These are phyloP conservation scores for Coemansia sp. DNA, from an alignment of 192 early-diverging fungal genomes.

Conservation along the genomic window DNA sequence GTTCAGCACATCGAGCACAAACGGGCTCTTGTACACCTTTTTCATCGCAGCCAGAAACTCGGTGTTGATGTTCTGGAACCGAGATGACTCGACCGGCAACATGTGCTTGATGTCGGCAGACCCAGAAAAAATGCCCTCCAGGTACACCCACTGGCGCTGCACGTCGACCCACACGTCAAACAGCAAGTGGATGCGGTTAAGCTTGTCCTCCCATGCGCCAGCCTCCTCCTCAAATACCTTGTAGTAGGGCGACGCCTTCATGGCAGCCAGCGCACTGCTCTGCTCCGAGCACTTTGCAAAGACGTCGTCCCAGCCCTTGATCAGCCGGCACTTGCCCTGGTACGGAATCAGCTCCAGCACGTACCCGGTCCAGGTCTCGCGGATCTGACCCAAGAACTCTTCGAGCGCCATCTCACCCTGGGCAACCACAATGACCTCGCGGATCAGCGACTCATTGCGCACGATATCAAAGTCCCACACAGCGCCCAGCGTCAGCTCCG, in stretches of 20 bases:
- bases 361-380: constrained; percentile 91
- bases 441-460: constrained; percentile 80
- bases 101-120: constrained; percentile 97
- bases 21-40: constrained; percentile 97
- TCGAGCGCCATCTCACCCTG: constrained; percentile 99
- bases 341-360: constrained; percentile 93
- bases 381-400: constrained; percentile 90
- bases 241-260: constrained; percentile 97
- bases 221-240: constrained; percentile 99
- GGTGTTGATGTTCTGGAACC: constrained; percentile 96
- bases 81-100: constrained; percentile 90
- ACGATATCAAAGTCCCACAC: constrained; percentile 93
- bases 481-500: constrained; percentile 90
- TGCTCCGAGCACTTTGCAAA: constrained; percentile 96
- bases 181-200: constrained; percentile 91
- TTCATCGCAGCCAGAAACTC: constrained; percentile 99
- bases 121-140: constrained; percentile 97
- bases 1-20: constrained; percentile 90
- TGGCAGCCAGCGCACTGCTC: constrained; percentile 89
- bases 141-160: constrained; percentile 99
- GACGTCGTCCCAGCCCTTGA: constrained; percentile 97
- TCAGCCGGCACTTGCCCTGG: constrained; percentile 95
- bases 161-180: constrained; percentile 99
- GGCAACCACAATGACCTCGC: constrained; percentile 86
- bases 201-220: constrained; percentile 88